These are phyloP conservation scores for Favolaschia claudopus DNA, from an alignment of 768 basidiomycete species.

Conservation along the genomic window DNA sequence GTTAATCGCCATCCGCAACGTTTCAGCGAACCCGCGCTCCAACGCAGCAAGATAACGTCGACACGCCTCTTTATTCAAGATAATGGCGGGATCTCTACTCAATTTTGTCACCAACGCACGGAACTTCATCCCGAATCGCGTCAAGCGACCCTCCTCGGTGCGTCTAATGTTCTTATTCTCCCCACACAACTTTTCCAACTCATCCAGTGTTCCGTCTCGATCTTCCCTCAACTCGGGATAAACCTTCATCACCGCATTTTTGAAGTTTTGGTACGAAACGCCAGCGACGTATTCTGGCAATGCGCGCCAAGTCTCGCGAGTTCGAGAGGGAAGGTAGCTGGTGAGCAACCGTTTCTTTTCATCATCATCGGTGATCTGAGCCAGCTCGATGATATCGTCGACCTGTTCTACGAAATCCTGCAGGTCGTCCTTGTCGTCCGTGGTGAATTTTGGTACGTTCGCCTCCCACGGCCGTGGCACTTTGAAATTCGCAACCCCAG, in stretches of 20 bases:
- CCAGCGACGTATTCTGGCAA: not conserved
- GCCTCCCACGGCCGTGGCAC: conserved; percentile 19
- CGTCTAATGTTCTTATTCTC: not conserved
- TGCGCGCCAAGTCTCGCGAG: not conserved
- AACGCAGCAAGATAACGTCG: conserved; percentile 10
- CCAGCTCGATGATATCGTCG: conserved; percentile 6
- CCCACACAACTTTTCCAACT: conserved; percentile 1
- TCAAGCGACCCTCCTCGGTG: conserved; percentile 5
- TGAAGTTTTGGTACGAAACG: not conserved
- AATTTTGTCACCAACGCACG: conserved; percentile 6
- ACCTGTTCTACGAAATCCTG: conserved; percentile 16
- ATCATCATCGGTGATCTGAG: not conserved
- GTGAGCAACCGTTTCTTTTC: conserved; percentile 11
- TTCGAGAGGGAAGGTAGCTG: conserved; percentile 3
- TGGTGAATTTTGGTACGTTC: conserved; percentile 14
- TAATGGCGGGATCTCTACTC: conserved; percentile 4
- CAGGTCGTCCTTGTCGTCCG: conserved; percentile 16
- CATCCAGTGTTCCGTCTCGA: conserved; percentile 8
- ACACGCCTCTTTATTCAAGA: conserved; percentile 18
- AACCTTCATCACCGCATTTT: conserved; percentile 1
- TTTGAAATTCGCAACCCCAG: conserved; percentile 7
- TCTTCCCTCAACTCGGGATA: conserved; percentile 13
- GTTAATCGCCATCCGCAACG: conserved; percentile 6
- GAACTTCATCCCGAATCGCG: conserved; percentile 10
- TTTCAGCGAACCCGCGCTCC: conserved; percentile 9